Conservation (phyloP, 805 yeast genomes). For the Brettanomyces nanus region DNA sequence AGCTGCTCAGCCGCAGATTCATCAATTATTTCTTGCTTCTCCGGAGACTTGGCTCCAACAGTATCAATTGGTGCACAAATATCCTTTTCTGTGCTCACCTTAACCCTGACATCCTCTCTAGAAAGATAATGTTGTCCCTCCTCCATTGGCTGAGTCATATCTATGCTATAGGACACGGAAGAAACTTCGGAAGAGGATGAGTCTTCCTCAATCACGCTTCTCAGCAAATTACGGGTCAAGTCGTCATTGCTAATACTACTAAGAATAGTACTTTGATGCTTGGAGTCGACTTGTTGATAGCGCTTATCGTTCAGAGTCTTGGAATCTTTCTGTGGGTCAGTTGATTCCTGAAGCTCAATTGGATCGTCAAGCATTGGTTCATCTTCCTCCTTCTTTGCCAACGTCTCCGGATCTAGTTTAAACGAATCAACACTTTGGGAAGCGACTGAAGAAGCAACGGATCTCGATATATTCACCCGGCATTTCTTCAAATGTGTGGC, state of each 20-base stretch:
- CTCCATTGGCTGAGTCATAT: background rate
- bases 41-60: no score
- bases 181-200: background rate
- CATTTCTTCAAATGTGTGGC: constrained; percentile 1
- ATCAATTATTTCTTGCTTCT: background rate
- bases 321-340: background rate
- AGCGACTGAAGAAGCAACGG: background rate
- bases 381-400: background rate
- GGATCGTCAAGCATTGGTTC: background rate
- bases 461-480: background rate
- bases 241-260: background rate
- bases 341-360: background rate
- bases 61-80: background rate
- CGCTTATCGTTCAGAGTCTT: background rate
- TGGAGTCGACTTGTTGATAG: background rate
- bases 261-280: no score
- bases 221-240: background rate
- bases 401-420: background rate
- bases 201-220: background rate
- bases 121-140: background rate
- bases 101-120: background rate
- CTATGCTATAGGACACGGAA: background rate
- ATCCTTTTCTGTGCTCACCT: background rate
- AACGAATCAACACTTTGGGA: background rate
- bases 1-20: background rate